A percentile compares a stretch with the other conserved stretches of the same genome.
phyloP scores from a whole-genome alignment of 2,329 filamentous ascomycete genomes.

The Aspergillus glaucus region DNA sequence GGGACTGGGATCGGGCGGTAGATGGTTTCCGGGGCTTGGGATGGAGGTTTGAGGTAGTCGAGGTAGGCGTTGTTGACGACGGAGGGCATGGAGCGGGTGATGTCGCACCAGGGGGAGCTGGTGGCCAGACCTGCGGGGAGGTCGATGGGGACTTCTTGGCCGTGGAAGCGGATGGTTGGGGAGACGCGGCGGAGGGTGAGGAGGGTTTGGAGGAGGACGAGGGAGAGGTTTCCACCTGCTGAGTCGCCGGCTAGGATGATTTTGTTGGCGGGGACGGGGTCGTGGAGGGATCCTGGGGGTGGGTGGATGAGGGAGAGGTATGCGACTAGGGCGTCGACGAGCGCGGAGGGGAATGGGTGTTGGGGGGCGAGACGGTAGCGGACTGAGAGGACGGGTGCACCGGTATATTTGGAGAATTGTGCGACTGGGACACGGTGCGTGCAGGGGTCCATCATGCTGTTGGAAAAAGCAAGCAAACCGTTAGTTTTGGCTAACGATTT shows the following conservation, averaged over 20 bases:
- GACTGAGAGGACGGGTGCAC: slow-evolving; percentile 38
- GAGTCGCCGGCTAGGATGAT: slow-evolving; percentile 45
- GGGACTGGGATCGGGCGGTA: slow-evolving; percentile 23
- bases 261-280: slow-evolving; percentile 36
- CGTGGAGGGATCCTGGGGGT: slow-evolving; percentile 36
- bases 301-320: slow-evolving; percentile 44
- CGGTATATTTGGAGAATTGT: slow-evolving; percentile 33
- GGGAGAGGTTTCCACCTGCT: slow-evolving; percentile 39
- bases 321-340: slow-evolving; percentile 42
- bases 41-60: slow-evolving; percentile 35
- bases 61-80: slow-evolving; percentile 30
- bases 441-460: slow-evolving; percentile 40
- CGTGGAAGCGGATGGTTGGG: slow-evolving; percentile 34
- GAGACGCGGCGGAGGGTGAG: slow-evolving; percentile 34
- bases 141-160: slow-evolving; percentile 32
- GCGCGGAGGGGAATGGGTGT: slow-evolving; percentile 41
- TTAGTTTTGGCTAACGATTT: background rate
- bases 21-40: slow-evolving; percentile 14
- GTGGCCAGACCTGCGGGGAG: slow-evolving; percentile 36
- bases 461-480: background rate
- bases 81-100: slow-evolving; percentile 39
- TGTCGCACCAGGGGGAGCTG: slow-evolving; percentile 39
- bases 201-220: slow-evolving; percentile 38
- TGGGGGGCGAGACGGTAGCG: slow-evolving; percentile 44
- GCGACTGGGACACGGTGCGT: slow-evolving; percentile 34